Percentiles rank a stretch among this genome's conserved stretches.
phyloP scores from a whole-genome alignment of 129 eudicot genomes.

The Daucus carota region DH1_v3.0 NC_030383.2:41633001-41633500 shows the following conservation, averaged over 20 bases:
- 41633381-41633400: background rate
- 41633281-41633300: no score
- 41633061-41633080: constrained; percentile 78
- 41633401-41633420: background rate
- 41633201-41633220: constrained; percentile 59
- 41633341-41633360: background rate
- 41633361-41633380: background rate
- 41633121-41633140: constrained; percentile 37
- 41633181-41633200: constrained; percentile 63
- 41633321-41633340: background rate
- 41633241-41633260: constrained; percentile 94
- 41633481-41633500: background rate
- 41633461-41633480: no score
- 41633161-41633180: constrained; percentile 74
- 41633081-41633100: constrained; percentile 34
- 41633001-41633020: constrained; percentile 78
- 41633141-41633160: constrained; percentile 70
- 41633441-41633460: no score
- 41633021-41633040: constrained; percentile 73
- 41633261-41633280: constrained; percentile 29
- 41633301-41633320: background rate
- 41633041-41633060: constrained; percentile 69
- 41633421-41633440: no score
- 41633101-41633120: constrained; percentile 48
- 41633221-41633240: constrained; percentile 68